phyloP scores from a whole-genome alignment of 75 land plant genomes.

The Azolla pinnata region DNA sequence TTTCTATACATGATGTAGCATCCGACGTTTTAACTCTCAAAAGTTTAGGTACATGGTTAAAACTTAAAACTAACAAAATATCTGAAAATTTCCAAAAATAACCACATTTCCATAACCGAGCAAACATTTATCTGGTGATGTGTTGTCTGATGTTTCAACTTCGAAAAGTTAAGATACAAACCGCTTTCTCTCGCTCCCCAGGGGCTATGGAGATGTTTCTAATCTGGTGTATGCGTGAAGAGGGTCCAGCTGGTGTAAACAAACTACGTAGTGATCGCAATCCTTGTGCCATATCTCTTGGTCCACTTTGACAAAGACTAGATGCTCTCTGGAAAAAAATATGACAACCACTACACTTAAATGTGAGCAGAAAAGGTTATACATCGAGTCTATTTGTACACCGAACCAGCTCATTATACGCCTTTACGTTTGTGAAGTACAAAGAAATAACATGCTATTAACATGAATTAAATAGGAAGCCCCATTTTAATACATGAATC shows the following conservation, averaged over 20 bases:
- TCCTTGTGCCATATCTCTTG: conserved; percentile 2
- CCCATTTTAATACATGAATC: too few relatives aligned
- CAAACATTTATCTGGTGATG: neutral
- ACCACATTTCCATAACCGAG: too few relatives aligned
- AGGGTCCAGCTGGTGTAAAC: neutral
- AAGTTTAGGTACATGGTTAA: neutral
- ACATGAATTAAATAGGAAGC: too few relatives aligned
- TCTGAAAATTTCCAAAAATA: neutral
- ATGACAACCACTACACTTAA: too few relatives aligned
- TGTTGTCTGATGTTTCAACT: neutral
- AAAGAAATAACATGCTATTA: too few relatives aligned
- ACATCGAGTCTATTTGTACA: too few relatives aligned
- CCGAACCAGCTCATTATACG: too few relatives aligned
- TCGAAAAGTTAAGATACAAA: conserved; percentile 10
- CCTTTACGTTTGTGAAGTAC: too few relatives aligned
- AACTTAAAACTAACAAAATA: neutral
- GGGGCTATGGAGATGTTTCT: conserved; percentile 32
- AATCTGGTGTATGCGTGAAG: neutral
- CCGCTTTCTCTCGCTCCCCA: conserved; percentile 48
- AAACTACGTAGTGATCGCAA: neutral
- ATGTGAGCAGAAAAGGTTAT: too few relatives aligned
- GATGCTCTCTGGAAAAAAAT: too few relatives aligned
- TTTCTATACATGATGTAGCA: too few relatives aligned
- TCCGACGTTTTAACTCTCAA: neutral
- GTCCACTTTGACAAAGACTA: too few relatives aligned